phyloP scores from a whole-genome alignment of 2,329 filamentous ascomycete species.

The Cordyceps cateniannulata region DNA sequence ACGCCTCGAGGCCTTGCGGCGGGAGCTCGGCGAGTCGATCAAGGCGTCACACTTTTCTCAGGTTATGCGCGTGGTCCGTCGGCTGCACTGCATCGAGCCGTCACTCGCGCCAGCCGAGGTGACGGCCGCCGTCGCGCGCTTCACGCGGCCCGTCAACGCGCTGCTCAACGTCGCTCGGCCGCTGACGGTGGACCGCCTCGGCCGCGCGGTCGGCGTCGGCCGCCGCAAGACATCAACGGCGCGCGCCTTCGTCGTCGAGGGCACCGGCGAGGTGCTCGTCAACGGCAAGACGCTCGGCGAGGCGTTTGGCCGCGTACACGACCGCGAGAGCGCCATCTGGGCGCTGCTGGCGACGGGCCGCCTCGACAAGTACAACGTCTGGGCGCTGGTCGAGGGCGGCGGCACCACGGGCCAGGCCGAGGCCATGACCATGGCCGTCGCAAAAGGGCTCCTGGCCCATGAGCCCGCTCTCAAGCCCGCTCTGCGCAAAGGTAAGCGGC shows the following conservation, averaged over 20 bases:
- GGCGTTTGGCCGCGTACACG: constrained; percentile 81
- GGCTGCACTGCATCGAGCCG: constrained; percentile 80
- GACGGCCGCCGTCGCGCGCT: constrained; percentile 55
- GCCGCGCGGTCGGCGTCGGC: constrained; percentile 73
- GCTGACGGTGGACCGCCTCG: constrained; percentile 66
- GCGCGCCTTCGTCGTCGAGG: constrained; percentile 83
- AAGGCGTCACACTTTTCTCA: constrained; percentile 72
- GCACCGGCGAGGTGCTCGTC: constrained; percentile 80
- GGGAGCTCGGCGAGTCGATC: constrained; percentile 63
- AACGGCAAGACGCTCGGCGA: constrained; percentile 83
- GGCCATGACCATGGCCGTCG: constrained; percentile 82
- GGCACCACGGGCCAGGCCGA: constrained; percentile 95
- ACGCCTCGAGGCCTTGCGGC: constrained; percentile 68
- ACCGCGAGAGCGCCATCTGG: constrained; percentile 92
- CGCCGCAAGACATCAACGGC: constrained; percentile 83
- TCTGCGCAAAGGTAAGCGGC: constrained; percentile 72
- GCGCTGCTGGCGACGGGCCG: constrained; percentile 75
- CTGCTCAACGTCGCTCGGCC: constrained; percentile 57
- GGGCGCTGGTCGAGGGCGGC: constrained; percentile 76
- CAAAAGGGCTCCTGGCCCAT: constrained; percentile 81
- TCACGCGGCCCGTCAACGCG: constrained; percentile 69
- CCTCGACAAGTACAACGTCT: constrained; percentile 95
- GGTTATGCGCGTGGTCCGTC: constrained; percentile 68
- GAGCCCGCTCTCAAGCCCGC: constrained; percentile 87
- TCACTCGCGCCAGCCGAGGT: constrained; percentile 67